Percentiles rank a stretch among this genome's conserved stretches.
Evolutionary conservation across 768 basidiomycete genomes (phyloP).

Genomic region (Zangia roseola): DNA sequence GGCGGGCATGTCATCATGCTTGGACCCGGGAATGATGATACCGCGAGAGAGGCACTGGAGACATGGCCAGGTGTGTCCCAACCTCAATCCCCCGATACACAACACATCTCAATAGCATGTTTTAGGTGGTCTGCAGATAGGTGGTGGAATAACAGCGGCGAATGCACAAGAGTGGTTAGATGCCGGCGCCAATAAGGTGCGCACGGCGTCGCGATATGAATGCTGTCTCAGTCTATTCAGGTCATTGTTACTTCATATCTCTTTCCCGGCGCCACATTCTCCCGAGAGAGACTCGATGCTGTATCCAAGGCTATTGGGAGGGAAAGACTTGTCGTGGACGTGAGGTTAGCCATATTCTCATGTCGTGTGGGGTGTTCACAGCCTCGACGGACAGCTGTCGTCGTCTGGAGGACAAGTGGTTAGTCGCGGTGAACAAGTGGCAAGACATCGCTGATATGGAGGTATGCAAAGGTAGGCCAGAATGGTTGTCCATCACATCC

Average conservation of each 20-base stretch:
- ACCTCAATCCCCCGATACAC: slow-evolving; percentile 5
- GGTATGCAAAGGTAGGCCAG: slow-evolving; percentile 67
- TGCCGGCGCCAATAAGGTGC: slow-evolving; percentile 86
- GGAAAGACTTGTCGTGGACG: slow-evolving; percentile 89
- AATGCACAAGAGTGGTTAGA: slow-evolving; percentile 88
- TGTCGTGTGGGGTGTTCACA: not conserved
- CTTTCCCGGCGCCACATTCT: slow-evolving; percentile 83
- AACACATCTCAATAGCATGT: slow-evolving; percentile 4
- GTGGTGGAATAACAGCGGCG: slow-evolving; percentile 82
- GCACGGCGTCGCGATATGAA: slow-evolving; percentile 9
- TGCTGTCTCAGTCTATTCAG: slow-evolving; percentile 40
- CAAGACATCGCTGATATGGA: slow-evolving; percentile 94
- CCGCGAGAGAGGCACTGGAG: slow-evolving; percentile 79
- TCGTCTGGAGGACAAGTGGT: slow-evolving; percentile 71
- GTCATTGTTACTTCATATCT: slow-evolving; percentile 98
- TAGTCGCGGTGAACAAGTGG: slow-evolving; percentile 99
- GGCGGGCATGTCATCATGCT: slow-evolving; percentile 98
- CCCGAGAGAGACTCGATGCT: slow-evolving; percentile 61
- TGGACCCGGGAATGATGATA: slow-evolving; percentile 83
- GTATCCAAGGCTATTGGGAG: slow-evolving; percentile 70
- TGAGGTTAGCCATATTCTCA: slow-evolving; percentile 58
- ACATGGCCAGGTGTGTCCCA: slow-evolving; percentile 72
- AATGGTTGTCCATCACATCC: not conserved
- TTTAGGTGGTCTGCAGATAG: slow-evolving; percentile 81
- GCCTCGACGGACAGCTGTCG: slow-evolving; percentile 63